Base-by-base conservation (phyloP, 1,284 basidiomycete genomes). In the Cutaneotrichosporon daszewskae region DNA sequence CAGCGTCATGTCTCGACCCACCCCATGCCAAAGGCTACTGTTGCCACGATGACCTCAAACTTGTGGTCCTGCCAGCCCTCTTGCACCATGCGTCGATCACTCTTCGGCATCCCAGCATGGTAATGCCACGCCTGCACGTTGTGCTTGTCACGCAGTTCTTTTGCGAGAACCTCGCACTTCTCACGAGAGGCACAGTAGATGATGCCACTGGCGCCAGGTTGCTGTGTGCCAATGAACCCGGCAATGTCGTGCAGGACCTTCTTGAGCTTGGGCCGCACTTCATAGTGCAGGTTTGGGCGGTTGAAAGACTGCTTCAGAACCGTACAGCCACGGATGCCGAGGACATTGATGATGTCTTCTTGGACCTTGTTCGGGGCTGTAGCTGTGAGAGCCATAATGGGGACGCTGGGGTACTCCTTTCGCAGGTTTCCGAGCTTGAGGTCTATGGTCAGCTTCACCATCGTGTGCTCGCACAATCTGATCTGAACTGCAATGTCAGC, bases 11-110 rank as follows among this genome's bases (percentile, higher is more conserved):
- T n/a, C 11, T 3, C 8, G 14, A 40, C 57, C 51, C 40, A 62
- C 60, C 92, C 94, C 94, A 98, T 96, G 9, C 94, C 94, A 65
- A 97, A 97, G 0, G 88, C 88, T 54, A 88, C 74, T 27, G 94
- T 98, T 1, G 92, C 94, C 24, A 95, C 89, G 45, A 98, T 89
- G 49, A 98, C 81, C 41, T 82, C 76, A 55, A 84, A 81, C 26
- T 77, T 71, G 24, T 83, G 84, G 2, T 68, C 69, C 68, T 85
- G 83, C 92, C 91, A 97, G 20, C 79, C 77, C 20, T 75, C 64
- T 56, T 91, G 83, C 1, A 81, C 77, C 35, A 71, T 68, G 36
- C 79, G 74, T 54, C 84, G 83, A 45, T 90, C 87, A 3, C 74
- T 73, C 11, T 77, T 72, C 22, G 69, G 57, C 77, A 97, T 78